Evolutionary conservation across 2,329 filamentous ascomycete species (phyloP).

Genomic region (Fusarium papillatum): DNA sequence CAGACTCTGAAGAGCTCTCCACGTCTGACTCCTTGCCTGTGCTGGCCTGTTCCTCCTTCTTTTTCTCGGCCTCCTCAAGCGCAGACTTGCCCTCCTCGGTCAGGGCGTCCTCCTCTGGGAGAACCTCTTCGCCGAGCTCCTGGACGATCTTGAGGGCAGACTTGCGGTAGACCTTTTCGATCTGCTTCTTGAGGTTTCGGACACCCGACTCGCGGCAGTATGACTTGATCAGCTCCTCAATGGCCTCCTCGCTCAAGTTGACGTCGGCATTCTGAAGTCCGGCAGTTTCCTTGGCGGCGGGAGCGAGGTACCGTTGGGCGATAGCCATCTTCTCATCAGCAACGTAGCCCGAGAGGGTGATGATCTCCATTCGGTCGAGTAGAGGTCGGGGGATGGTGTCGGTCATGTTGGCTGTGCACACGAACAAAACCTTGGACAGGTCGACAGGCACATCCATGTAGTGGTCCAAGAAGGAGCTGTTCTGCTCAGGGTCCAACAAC

Average conservation of each 20-base stretch:
- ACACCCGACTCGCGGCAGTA: conserved; percentile 99
- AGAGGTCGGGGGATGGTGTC: conserved; percentile 96
- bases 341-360: conserved; percentile 95
- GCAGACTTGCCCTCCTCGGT: conserved; percentile 90
- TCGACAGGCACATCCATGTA: conserved; percentile 99
- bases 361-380: conserved; percentile 97
- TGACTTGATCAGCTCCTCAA: conserved; percentile 97
- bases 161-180: conserved; percentile 99
- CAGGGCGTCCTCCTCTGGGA: conserved; percentile 85
- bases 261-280: conserved; percentile 94
- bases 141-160: conserved; percentile 97
- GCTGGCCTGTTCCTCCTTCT: conserved; percentile 70
- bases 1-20: conserved; percentile 46
- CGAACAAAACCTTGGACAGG: conserved; percentile 96
- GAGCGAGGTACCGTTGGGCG: conserved; percentile 91
- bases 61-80: conserved; percentile 77
- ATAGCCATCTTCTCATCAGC: conserved; percentile 99
- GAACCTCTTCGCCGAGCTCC: conserved; percentile 87
- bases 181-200: conserved; percentile 98
- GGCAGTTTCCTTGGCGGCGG: conserved; percentile 93
- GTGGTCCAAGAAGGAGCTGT: conserved; percentile 96
- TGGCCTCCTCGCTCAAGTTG: conserved; percentile 86
- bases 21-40: conserved; percentile 47
- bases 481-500: conserved; percentile 96
- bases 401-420: conserved; percentile 99